phyloP scores from a whole-genome alignment of 164 flowering plant species.

The Sedum album region DNA sequence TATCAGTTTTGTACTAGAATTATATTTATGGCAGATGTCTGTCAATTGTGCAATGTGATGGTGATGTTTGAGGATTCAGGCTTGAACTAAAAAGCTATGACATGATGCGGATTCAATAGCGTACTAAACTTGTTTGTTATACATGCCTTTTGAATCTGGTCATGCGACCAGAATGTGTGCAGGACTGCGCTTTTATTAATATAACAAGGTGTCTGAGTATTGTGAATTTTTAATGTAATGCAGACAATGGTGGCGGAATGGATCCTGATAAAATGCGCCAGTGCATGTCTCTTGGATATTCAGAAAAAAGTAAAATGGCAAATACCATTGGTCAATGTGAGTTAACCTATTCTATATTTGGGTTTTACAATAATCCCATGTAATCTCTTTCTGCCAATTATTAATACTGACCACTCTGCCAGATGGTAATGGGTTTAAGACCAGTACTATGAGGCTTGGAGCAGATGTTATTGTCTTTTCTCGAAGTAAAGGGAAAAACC shows the following conservation, averaged over 20 bases:
- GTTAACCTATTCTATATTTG: background rate
- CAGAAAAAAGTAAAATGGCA: background rate
- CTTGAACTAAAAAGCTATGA: background rate
- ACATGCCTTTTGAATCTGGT: background rate
- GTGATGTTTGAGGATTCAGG: background rate
- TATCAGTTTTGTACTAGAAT: slow-evolving; percentile 14
- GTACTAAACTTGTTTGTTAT: background rate
- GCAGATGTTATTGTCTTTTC: slow-evolving; percentile 98
- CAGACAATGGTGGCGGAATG: slow-evolving; percentile 33
- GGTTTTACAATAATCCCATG: background rate
- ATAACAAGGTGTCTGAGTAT: background rate
- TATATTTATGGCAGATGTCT: background rate
- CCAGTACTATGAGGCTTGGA: slow-evolving; percentile 98
- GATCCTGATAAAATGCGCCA: slow-evolving; percentile 1
- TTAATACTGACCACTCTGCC: slow-evolving; percentile 5
- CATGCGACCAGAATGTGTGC: background rate
- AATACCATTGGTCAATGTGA: slow-evolving; percentile 50
- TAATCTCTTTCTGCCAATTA: background rate
- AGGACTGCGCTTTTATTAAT: background rate
- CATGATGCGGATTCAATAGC: background rate
- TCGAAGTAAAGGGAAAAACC: slow-evolving; percentile 54
- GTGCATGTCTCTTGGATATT: slow-evolving; percentile 6
- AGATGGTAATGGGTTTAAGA: slow-evolving; percentile 99
- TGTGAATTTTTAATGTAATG: slow-evolving; percentile 9
- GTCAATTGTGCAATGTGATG: background rate